Percentiles rank a stretch among this genome's conserved stretches.
These are phyloP conservation scores for Leucosporidium creatinivorum DNA, from an alignment of 768 basidiomycete species.

Conservation along the genomic window DNA sequence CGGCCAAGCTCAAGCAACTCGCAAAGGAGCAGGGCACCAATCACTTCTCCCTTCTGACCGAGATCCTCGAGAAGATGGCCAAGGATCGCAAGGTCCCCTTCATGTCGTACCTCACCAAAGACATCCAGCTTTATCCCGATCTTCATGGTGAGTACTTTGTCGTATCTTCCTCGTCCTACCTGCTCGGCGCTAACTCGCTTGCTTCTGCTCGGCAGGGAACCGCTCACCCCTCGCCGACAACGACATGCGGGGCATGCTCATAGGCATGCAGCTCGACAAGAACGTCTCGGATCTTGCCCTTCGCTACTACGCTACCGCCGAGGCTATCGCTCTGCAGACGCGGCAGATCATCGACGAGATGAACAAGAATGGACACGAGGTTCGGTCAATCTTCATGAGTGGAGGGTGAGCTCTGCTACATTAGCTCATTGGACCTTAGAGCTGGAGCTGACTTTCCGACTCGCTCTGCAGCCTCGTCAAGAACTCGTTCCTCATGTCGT, in stretches of 20 bases:
- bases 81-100: constrained; percentile 40
- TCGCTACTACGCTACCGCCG: constrained; percentile 82
- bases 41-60: constrained; percentile 54
- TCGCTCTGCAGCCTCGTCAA: constrained; percentile 64
- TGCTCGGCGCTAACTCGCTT: not conserved
- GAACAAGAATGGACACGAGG: constrained; percentile 74
- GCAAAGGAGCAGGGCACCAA: constrained; percentile 51
- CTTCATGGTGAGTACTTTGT: constrained; percentile 60
- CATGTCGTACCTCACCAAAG: constrained; percentile 76
- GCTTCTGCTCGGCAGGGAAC: constrained; percentile 56
- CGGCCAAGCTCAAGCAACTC: constrained; percentile 57
- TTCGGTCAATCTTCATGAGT: constrained; percentile 80
- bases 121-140: constrained; percentile 87
- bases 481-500: constrained; percentile 75
- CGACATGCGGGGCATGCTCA: constrained; percentile 86
- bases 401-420: constrained; percentile 42
- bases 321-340: constrained; percentile 62
- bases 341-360: constrained; percentile 70
- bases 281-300: constrained; percentile 72
- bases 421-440: too few species aligned
- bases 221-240: constrained; percentile 92
- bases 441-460: not conserved
- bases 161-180: not conserved
- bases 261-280: constrained; percentile 73
- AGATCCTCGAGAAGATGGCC: constrained; percentile 53